Conservation (phyloP, 2,329 filamentous ascomycete species). For the Hortaea sp. region DNA sequence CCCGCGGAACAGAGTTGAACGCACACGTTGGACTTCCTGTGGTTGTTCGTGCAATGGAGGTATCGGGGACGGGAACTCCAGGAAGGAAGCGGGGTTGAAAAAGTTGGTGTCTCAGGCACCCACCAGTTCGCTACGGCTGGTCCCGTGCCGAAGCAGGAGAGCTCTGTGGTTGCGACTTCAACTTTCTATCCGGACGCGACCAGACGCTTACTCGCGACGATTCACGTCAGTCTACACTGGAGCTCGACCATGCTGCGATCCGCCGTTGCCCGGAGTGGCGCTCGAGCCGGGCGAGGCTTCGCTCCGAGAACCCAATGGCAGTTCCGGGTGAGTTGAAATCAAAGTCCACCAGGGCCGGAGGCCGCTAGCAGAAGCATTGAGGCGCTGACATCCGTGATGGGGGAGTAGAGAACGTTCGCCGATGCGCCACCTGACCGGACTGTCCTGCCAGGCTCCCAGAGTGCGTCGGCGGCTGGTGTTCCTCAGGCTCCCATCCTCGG, state of each 20-base stretch:
- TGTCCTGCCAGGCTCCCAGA: constrained; percentile 25
- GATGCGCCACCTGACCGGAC: constrained; percentile 22
- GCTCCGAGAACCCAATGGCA: constrained; percentile 13
- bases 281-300: constrained; percentile 10
- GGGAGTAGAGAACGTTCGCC: constrained; percentile 20
- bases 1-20: no score
- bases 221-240: no score
- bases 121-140: no score
- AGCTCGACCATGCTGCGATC: constrained; percentile 9
- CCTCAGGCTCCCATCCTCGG: constrained; percentile 21
- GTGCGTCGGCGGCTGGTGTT: constrained; percentile 18
- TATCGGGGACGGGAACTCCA: no score
- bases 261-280: constrained; percentile 11
- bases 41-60: no score
- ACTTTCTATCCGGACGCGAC: no score
- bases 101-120: no score
- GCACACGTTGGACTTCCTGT: no score
- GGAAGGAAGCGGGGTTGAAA: no score
- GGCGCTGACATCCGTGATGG: background rate
- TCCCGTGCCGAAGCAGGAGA: no score
- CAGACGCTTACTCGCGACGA: no score
- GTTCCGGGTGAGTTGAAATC: constrained; percentile 4
- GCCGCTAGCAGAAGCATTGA: background rate
- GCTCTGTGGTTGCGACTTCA: no score
- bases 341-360: background rate